Base-by-base conservation (phyloP, 2,329 filamentous ascomycete genomes). In the Fusarium robinianum region DNA sequence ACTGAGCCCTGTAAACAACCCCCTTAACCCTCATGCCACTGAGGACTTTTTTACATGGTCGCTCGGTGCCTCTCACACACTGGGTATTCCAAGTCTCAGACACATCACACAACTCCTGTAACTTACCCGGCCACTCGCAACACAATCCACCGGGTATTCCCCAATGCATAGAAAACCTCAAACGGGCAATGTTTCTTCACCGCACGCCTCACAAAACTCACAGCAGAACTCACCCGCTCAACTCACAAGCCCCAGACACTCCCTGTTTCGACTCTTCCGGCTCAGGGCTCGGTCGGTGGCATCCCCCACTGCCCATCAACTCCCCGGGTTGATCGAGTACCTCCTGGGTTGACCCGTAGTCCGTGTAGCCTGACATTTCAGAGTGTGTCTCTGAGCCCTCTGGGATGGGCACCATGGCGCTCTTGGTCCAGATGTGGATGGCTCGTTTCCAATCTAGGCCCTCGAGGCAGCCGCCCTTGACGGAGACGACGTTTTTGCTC, bases 371-470 rank as follows among this genome's bases (percentile, higher is more conserved):
- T 3, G 78, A 78, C 42, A 79, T 76, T 45, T 79, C 80, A 10
- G 76, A 74, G 62, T 78, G 76, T 5, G 69, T 65, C 67, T 84
- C 80, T 18, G 75, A 77, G 8, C 81, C 79, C 56, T 85, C 81
- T 3, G 84, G 84, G 51, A 88, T 86, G 22, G 83, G 79, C 12
- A 87, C 74, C 73, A 88, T 83, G 54, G 84, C 84, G 27, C 74
- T 77, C 57, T 80, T 81, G 14, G 81, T 84, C 79, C 81, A 87
- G 56, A 88, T 82, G 68, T 88, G 84, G 52, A 80, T 78, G 18
- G 81, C 82, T 3, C 64, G 69, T 9, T 64, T 70, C 79, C 83
- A 81, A 64, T 83, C 76, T 14, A 88, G 68, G 2, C 78, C 81
- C 5, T 82, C 76, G 31, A 88, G 72, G 58, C 84, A 85, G 26